A percentile compares a stretch with the other conserved stretches of the same genome.
Conservation (phyloP, 352 stramenopile species). For the Phytophthora hibernalis region DNA sequence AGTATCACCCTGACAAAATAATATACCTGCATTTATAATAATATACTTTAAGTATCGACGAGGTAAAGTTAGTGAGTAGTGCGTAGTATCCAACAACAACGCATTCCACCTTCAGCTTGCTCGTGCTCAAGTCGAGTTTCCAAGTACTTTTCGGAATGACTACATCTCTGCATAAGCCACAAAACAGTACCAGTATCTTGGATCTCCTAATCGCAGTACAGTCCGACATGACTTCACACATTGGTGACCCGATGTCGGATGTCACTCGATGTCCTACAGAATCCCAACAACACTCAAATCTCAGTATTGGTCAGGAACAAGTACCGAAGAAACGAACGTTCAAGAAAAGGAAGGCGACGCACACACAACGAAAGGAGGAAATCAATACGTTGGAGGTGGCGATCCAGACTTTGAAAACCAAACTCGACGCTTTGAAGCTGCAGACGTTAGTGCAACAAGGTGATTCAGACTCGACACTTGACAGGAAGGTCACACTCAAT, state of each 20-base stretch:
- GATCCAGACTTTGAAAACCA: constrained; percentile 18
- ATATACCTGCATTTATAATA: neutral
- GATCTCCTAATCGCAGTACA: constrained; percentile 17
- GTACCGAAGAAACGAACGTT: constrained; percentile 29
- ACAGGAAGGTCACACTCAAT: constrained; percentile 18
- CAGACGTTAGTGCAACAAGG: constrained; percentile 21
- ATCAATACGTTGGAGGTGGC: constrained; percentile 27
- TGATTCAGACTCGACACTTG: constrained; percentile 11
- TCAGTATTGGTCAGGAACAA: neutral
- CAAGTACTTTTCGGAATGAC: constrained; percentile 2
- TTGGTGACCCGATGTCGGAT: neutral
- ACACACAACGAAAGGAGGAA: constrained; percentile 36
- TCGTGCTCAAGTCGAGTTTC: neutral
- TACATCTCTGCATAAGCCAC: neutral
- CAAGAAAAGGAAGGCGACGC: constrained; percentile 33
- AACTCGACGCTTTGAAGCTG: constrained; percentile 37
- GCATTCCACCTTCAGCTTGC: constrained; percentile 18
- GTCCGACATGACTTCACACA: neutral
- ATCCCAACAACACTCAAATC: neutral
- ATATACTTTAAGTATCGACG: neutral
- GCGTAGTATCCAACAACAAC: neutral
- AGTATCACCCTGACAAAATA: neutral
- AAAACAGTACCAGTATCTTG: neutral
- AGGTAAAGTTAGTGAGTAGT: constrained; percentile 7
- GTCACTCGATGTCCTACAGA: neutral